Percentiles rank a stretch among this genome's conserved stretches.
Evolutionary conservation across 805 yeast genomes (phyloP).

Genomic region (Starmerella potacharoeniae): DNA sequence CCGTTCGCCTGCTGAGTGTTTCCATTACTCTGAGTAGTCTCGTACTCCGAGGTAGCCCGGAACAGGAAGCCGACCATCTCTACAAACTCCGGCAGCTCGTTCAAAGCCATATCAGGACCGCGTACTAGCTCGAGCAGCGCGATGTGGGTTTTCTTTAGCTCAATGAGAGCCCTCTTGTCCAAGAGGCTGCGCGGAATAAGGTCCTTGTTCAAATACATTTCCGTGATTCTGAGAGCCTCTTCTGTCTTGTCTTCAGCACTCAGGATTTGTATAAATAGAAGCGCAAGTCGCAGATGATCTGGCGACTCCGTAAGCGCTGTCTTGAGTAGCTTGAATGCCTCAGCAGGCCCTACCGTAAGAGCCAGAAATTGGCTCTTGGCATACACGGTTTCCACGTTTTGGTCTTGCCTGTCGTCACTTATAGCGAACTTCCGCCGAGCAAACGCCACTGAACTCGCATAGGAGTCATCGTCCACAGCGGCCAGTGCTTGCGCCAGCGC

Average conservation of each 20-base stretch:
- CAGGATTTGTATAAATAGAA: constrained; percentile 50
- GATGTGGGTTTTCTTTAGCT: constrained; percentile 64
- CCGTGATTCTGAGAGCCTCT: constrained; percentile 46
- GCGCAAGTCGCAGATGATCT: constrained; percentile 52
- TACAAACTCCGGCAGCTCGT: constrained; percentile 56
- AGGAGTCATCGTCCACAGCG: constrained; percentile 15
- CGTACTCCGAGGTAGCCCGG: constrained; percentile 16
- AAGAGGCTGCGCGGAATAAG: constrained; percentile 17
- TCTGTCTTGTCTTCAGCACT: constrained; percentile 48
- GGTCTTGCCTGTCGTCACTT: neutral
- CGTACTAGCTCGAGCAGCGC: constrained; percentile 52
- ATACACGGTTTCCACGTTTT: constrained; percentile 1
- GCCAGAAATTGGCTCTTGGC: constrained; percentile 25
- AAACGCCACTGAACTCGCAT: constrained; percentile 7
- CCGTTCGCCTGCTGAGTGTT: neutral
- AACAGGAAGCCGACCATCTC: constrained; percentile 43
- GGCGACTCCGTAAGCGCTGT: constrained; percentile 32
- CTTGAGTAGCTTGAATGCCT: constrained; percentile 23
- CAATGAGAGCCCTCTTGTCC: constrained; percentile 42
- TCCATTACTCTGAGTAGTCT: neutral
- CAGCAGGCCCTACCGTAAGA: constrained; percentile 17
- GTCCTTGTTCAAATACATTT: constrained; percentile 41
- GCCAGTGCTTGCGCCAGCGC: constrained; percentile 6
- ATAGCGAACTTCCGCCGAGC: constrained; percentile 21
- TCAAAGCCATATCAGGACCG: constrained; percentile 50